Evolutionary conservation across 2,329 filamentous ascomycete genomes (phyloP).

Genomic region (Neospermospora avenae): DNA sequence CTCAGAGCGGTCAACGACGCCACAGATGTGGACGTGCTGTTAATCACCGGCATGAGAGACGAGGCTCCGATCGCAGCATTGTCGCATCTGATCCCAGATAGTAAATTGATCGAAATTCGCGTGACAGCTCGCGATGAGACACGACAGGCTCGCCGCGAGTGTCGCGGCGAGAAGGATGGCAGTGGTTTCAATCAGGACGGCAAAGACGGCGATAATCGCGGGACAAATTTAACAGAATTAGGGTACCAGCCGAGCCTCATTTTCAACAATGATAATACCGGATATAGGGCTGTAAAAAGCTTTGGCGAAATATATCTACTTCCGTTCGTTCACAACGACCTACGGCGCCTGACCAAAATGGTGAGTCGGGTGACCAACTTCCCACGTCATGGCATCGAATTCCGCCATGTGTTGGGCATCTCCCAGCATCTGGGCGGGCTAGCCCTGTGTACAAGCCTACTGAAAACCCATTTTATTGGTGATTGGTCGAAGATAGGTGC

Average conservation of each 20-base stretch:
- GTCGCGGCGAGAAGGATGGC: conserved; percentile 14
- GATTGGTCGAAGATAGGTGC: conserved; percentile 46
- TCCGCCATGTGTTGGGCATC: conserved; percentile 57
- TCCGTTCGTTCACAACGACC: conserved; percentile 45
- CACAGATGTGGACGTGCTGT: conserved; percentile 48
- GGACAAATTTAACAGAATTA: conserved; percentile 25
- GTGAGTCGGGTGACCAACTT: conserved; percentile 47
- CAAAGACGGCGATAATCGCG: conserved; percentile 24
- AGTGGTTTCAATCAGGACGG: conserved; percentile 19
- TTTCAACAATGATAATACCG: conserved; percentile 50
- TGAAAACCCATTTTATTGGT: conserved; percentile 44
- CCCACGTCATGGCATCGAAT: conserved; percentile 48
- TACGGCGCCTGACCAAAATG: conserved; percentile 48
- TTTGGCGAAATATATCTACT: conserved; percentile 42
- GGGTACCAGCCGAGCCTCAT: conserved; percentile 42
- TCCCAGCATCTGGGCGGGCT: conserved; percentile 49
- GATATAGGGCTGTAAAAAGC: conserved; percentile 36
- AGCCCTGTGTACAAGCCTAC: conserved; percentile 47
- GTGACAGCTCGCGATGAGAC: conserved; percentile 42
- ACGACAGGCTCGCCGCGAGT: conserved; percentile 38
- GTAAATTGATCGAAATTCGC: conserved; percentile 51
- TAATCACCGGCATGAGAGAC: conserved; percentile 55
- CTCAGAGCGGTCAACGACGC: conserved; percentile 44
- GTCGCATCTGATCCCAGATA: conserved; percentile 51
- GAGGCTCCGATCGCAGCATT: conserved; percentile 52